Conservation (phyloP, 1,139 yeast species). For the Suhomyces coccinellae region DNA sequence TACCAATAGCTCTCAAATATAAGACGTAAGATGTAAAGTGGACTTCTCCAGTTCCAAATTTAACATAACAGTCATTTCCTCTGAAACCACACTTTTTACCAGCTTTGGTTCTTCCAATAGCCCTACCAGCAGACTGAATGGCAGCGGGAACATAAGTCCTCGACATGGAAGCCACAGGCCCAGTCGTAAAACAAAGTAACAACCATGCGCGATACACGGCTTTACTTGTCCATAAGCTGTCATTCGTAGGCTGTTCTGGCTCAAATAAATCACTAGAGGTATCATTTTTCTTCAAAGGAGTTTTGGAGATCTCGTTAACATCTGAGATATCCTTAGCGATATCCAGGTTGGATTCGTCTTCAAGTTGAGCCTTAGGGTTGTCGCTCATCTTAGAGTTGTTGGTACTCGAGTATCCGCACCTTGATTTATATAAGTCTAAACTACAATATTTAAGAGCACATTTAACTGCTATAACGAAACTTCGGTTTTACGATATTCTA, state of each 20-base stretch:
- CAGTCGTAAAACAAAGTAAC: constrained; percentile 32
- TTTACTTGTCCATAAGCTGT: constrained; percentile 20
- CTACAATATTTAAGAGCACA: not conserved
- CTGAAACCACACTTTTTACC: constrained; percentile 28
- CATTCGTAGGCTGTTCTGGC: not conserved
- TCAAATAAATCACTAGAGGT: not conserved
- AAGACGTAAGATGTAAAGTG: constrained; percentile 41
- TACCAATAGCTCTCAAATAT: constrained; percentile 39
- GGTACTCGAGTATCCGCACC: too few species aligned
- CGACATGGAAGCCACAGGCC: constrained; percentile 47
- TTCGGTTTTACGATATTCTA: too few species aligned
- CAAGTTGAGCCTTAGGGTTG: not conserved
- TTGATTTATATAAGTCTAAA: too few species aligned
- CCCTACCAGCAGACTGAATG: constrained; percentile 40
- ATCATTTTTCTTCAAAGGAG: not conserved
- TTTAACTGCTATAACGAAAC: too few species aligned
- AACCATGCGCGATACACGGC: constrained; percentile 24
- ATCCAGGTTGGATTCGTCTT: not conserved
- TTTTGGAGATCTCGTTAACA: not conserved
- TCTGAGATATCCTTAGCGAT: not conserved
- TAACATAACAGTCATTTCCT: constrained; percentile 44
- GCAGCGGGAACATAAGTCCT: constrained; percentile 46
- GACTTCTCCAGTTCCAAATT: constrained; percentile 37
- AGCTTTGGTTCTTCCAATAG: constrained; percentile 29
- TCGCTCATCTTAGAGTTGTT: not conserved